These are phyloP conservation scores for Cardiospermum halicacabum DNA, from an alignment of 345 rosid genomes.

Conservation along the genomic window DNA sequence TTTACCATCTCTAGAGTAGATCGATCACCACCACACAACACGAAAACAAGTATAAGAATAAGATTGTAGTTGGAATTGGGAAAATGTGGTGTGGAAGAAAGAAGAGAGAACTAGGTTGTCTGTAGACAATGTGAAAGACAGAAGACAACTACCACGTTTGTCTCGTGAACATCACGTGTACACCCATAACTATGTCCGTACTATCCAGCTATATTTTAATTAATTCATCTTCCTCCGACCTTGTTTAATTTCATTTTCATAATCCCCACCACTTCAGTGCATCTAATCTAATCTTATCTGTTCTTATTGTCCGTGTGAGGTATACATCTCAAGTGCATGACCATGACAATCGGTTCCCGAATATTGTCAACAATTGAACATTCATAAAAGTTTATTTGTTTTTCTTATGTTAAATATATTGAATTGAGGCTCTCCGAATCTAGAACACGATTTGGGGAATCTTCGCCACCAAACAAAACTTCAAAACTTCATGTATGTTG, in stretches of 20 bases:
- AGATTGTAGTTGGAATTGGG: slow-evolving; percentile 12
- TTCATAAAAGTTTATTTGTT: too few species aligned
- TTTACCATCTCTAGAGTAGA: too few species aligned
- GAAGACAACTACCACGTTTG: slow-evolving; percentile 26
- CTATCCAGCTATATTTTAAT: slow-evolving; percentile 23
- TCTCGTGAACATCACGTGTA: slow-evolving; percentile 39
- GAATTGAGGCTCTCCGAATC: neutral
- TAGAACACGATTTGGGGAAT: neutral
- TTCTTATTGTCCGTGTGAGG: neutral
- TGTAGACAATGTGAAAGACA: slow-evolving; percentile 35
- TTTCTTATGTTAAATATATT: too few species aligned
- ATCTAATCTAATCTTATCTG: neutral
- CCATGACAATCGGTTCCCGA: too few species aligned
- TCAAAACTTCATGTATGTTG: neutral
- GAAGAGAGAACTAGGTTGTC: slow-evolving; percentile 28
- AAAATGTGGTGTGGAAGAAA: slow-evolving; percentile 24
- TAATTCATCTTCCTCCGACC: slow-evolving; percentile 1
- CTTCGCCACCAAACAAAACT: neutral
- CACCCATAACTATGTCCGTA: slow-evolving; percentile 19
- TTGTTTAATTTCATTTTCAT: too few species aligned
- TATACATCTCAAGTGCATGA: too few species aligned
- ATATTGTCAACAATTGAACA: too few species aligned
- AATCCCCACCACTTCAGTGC: too few species aligned
- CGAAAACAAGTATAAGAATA: too few species aligned
- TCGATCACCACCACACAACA: too few species aligned